Percentiles rank a stretch among this genome's conserved stretches.
phyloP scores from a whole-genome alignment of 352 stramenopile species.

The Phytophthora pini region DNA sequence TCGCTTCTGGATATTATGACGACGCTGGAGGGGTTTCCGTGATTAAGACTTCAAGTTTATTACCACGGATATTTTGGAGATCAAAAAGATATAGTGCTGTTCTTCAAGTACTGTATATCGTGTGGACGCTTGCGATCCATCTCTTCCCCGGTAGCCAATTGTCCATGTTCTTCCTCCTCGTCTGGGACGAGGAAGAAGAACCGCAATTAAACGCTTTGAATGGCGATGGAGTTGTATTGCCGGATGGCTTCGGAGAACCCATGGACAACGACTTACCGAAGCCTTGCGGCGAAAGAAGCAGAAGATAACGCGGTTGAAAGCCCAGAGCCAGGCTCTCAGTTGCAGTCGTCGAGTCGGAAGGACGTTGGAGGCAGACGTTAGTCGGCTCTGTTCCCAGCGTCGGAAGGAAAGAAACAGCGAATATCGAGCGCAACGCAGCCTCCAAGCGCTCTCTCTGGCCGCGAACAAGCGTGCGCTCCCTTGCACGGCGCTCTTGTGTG shows the following conservation, averaged over 20 bases:
- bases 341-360: conserved; percentile 16
- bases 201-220: too few species aligned
- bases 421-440: background rate
- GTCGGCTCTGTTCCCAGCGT: conserved; percentile 9
- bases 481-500: conserved; percentile 3
- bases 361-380: conserved; percentile 11
- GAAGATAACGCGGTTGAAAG: conserved; percentile 11
- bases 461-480: too few species aligned
- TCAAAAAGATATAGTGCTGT: too few species aligned
- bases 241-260: conserved; percentile 12
- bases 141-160: too few species aligned
- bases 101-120: too few species aligned
- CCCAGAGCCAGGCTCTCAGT: conserved; percentile 1
- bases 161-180: too few species aligned
- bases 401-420: conserved; percentile 5
- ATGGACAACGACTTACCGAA: conserved; percentile 3
- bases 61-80: too few species aligned
- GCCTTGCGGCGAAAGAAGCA: conserved; percentile 5
- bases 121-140: too few species aligned
- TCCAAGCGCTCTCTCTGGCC: background rate
- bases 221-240: background rate
- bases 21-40: conserved; percentile 14
- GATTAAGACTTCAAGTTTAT: background rate
- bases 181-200: too few species aligned
- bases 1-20: conserved; percentile 45